Evolutionary conservation across 148 eudicot species (phyloP).

Genomic region (Bassia scoparia): DNA sequence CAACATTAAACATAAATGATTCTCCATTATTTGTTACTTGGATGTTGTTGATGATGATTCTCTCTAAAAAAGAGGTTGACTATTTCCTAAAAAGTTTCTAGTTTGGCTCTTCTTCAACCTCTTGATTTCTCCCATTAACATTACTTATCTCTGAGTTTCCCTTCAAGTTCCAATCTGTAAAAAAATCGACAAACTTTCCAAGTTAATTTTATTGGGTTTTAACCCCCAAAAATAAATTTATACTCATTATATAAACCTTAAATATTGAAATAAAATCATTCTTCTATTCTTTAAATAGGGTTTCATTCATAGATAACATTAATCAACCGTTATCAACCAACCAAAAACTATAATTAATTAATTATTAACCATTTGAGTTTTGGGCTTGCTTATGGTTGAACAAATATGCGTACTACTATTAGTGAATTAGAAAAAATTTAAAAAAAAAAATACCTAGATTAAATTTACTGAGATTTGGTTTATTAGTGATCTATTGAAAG

Average conservation of each 20-base stretch:
- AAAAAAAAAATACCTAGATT: background rate
- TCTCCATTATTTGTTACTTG: constrained; percentile 13
- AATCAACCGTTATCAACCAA: background rate
- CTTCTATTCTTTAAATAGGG: background rate
- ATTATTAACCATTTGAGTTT: background rate
- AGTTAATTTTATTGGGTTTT: background rate
- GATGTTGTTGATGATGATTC: constrained; percentile 20
- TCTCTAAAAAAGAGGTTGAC: constrained; percentile 40
- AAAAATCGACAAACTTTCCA: background rate
- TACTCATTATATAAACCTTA: background rate
- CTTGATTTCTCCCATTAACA: constrained; percentile 48
- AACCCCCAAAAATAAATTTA: background rate
- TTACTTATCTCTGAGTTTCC: constrained; percentile 37
- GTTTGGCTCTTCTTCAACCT: constrained; percentile 54
- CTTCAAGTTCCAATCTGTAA: constrained; percentile 67
- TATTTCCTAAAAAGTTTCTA: constrained; percentile 73
- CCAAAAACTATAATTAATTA: background rate
- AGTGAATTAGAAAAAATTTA: background rate
- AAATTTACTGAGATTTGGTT: constrained; percentile 53
- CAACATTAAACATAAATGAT: constrained; percentile 36
- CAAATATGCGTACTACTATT: background rate
- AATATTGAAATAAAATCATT: background rate
- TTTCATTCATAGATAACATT: background rate
- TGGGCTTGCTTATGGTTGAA: background rate
- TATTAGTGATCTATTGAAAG: constrained; percentile 45